Evolutionary conservation across 106 monocot genomes (phyloP), one percentile per base, ranked within the genome.

Genomic region (Dendrobium catenatum): DNA sequence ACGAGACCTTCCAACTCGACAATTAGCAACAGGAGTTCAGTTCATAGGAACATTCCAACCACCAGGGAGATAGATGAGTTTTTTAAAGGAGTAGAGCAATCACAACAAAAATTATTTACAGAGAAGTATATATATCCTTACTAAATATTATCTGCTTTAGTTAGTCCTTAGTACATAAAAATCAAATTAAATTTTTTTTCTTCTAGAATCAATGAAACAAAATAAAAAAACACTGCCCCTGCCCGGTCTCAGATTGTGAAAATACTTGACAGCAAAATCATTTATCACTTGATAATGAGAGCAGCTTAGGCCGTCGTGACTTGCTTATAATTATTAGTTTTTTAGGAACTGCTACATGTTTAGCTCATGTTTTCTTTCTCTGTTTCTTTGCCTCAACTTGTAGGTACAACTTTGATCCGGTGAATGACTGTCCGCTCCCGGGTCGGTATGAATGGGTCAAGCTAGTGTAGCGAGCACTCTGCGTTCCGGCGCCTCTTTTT

Each of bases 41-140:
- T 75, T 5, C 19, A 22, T 42, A 37, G 42, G 26, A 75, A 43
- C 76, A 77, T 82, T 66, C 82, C 75, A 31, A 46, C 61, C 11
- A 10, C 77, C 13, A 29, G 9, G 2, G 82, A 82, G 82, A 82
- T 82, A 16, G 82, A 77, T 64, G 82, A 29, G 44, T 82, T 82
- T 66, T 66, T 82, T 37, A 22, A 26, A 6, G 82, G 64, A 43
- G 33, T 55, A 4, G 82, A 82, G 24, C 48, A 67, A 64, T 64
- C 61, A n/a, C 82, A 82, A 16, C 76, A 46, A 66, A 75, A 43
- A 76, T 47, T 43, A 46, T 82, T 82, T 42, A 77, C 27, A 48
- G 78, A 83, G 70, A 78, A 78, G 83, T 83, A 83, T 13, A 26
- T 16, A 51, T 51, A 51, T 15, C 46, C 46, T 46, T 46, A 46